Evolutionary conservation across 768 basidiomycete species (phyloP), one percentile per base, ranked within the genome.

Genomic region (Macrolepiota fuliginosa): DNA sequence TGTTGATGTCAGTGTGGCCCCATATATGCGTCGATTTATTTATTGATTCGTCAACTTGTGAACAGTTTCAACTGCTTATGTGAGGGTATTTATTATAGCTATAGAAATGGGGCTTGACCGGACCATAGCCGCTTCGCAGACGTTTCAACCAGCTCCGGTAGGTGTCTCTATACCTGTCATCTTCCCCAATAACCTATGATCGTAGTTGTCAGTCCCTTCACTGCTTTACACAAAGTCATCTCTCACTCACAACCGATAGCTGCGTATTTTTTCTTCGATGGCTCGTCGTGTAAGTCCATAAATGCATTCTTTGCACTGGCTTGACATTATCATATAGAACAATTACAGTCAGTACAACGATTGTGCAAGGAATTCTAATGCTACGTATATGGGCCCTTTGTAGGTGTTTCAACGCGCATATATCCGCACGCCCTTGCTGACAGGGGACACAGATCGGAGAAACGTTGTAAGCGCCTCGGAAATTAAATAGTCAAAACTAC

Each of bases 221-320:
- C 3, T 2, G 17, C 37, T 22, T 17, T 42, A 36, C 9, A 25
- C 35, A 7, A 29, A 4, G 17, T 12, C 9, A 4, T 55, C 39
- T 22, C 36, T 40, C 46, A 19, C 39, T 3, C 3, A 54, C 50
- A 13, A 47, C 24, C 22, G 24, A 6, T 42, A 73, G 70, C 56
- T 73, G 72, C 45, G 58, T 68, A 53, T 73, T 73, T 58, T 73
- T 68, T 47, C 68, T 73, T 40, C 68, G 72, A n/a, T 73, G 70
- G 72, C 67, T 71, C 4, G 62, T 68, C 11, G 55, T 64, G 68
- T 71, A 62, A 58, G 67, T 61, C 27, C 19, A 12, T 1, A 32
- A 1, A 2, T 19, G 6, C n/a, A 29, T 15, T n/a, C 19, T 2
- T 35, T 24, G n/a, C 35, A 15, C n/a, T 19, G 4, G 17, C 3